phyloP scores from a whole-genome alignment of 2,329 filamentous ascomycete genomes.

The Beauveria scarabaeidicola region DNA sequence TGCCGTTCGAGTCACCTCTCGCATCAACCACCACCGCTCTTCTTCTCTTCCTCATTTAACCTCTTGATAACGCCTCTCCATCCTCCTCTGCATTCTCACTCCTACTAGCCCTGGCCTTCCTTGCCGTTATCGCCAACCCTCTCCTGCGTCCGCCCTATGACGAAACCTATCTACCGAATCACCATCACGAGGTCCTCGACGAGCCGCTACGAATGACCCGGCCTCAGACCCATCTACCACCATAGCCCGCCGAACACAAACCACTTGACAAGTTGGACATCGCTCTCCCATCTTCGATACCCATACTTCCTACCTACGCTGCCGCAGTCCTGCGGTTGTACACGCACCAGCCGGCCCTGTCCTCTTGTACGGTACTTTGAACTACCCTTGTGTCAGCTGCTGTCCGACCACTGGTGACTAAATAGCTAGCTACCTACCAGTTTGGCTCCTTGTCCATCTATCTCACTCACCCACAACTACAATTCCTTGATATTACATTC shows the following conservation, averaged over 20 bases:
- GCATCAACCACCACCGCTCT: slow-evolving; percentile 2
- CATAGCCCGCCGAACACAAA: neutral
- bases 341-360: neutral
- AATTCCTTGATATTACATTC: neutral
- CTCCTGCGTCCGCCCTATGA: slow-evolving; percentile 8
- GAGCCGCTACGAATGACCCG: slow-evolving; percentile 10
- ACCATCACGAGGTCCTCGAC: slow-evolving; percentile 11
- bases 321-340: neutral
- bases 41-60: neutral
- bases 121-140: neutral
- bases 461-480: neutral
- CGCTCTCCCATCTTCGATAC: neutral
- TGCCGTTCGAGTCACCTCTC: slow-evolving; percentile 10
- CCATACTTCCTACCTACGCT: neutral
- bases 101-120: neutral
- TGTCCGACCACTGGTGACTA: slow-evolving; percentile 8
- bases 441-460: neutral
- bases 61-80: neutral
- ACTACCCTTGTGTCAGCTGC: slow-evolving; percentile 10
- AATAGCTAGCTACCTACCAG: neutral
- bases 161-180: slow-evolving; percentile 4
- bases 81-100: neutral
- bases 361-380: neutral
- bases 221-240: slow-evolving; percentile 11
- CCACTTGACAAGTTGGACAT: slow-evolving; percentile 9